A percentile compares a stretch with the other conserved stretches of the same genome.
These are phyloP conservation scores for Fusarium liriodendri DNA, from an alignment of 2,329 filamentous ascomycete genomes.

Conservation along the genomic window DNA sequence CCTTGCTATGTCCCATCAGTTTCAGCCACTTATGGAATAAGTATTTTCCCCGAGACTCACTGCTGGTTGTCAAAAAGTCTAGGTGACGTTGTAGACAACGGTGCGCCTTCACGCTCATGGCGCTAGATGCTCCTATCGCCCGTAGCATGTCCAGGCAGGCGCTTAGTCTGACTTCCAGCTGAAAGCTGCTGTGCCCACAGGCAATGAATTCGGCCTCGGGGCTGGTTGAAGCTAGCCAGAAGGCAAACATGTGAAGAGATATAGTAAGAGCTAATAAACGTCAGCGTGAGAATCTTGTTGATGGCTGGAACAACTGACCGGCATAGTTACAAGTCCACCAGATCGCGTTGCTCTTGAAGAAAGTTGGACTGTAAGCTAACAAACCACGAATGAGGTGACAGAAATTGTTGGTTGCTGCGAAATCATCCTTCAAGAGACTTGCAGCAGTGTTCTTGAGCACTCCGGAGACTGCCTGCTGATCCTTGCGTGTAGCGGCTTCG, in stretches of 20 bases:
- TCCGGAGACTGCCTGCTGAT: constrained; percentile 1
- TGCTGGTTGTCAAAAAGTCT: constrained; percentile 32
- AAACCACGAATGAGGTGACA: constrained; percentile 33
- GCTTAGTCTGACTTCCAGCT: constrained; percentile 24
- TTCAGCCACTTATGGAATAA: neutral
- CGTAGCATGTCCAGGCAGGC: constrained; percentile 24
- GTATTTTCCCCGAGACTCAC: constrained; percentile 8
- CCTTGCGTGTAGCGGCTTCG: constrained; percentile 14
- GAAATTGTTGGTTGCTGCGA: constrained; percentile 34
- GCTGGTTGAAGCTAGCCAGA: constrained; percentile 40
- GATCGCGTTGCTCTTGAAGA: constrained; percentile 42
- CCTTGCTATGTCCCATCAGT: neutral
- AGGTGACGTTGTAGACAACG: constrained; percentile 26
- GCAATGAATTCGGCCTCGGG: constrained; percentile 42
- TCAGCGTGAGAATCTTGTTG: neutral
- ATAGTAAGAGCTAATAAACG: constrained; percentile 47
- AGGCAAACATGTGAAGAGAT: constrained; percentile 42
- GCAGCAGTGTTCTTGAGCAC: constrained; percentile 25
- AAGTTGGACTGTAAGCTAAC: constrained; percentile 24
- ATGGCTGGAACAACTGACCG: constrained; percentile 27
- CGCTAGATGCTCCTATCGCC: constrained; percentile 36
- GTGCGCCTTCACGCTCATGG: constrained; percentile 41
- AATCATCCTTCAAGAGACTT: constrained; percentile 37
- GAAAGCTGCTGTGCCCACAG: constrained; percentile 3
- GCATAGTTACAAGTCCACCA: constrained; percentile 50